Percentiles rank a stretch among this genome's conserved stretches.
phyloP scores from a whole-genome alignment of 345 rosid species.

The Moringa oleifera region DNA sequence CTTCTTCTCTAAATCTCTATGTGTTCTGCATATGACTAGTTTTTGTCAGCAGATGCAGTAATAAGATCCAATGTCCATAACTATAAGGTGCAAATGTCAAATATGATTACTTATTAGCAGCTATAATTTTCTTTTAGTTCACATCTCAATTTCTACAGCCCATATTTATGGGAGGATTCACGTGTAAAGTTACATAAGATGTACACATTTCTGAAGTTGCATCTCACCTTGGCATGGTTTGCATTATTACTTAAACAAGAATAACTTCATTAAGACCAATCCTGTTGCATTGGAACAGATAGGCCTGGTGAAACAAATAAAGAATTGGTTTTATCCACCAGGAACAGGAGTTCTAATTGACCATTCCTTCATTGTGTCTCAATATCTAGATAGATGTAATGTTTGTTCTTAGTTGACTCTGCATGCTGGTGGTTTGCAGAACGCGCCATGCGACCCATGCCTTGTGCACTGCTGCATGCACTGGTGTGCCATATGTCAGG shows the following conservation, averaged over 20 bases:
- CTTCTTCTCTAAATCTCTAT: too few species aligned
- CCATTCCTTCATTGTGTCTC: background rate
- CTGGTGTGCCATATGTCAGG: constrained; percentile 93
- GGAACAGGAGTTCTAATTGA: background rate
- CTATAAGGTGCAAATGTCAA: background rate
- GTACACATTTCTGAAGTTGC: background rate
- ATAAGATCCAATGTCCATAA: background rate
- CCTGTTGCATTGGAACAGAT: background rate
- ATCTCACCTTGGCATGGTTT: background rate
- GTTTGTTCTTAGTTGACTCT: background rate
- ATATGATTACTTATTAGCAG: background rate
- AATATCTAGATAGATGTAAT: background rate
- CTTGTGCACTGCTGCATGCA: constrained; percentile 82
- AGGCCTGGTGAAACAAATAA: background rate
- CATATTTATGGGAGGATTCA: too few species aligned
- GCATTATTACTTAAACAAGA: too few species aligned
- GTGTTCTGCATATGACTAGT: background rate
- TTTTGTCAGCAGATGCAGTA: background rate
- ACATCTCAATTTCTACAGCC: too few species aligned
- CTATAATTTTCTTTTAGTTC: too few species aligned
- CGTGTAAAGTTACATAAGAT: background rate
- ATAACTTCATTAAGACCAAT: too few species aligned
- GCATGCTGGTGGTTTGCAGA: constrained; percentile 34
- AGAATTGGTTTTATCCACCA: background rate
- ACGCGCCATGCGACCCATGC: constrained; percentile 82